Evolutionary conservation across 495 filamentous ascomycete species (phyloP).

Genomic region (Letharia columbiana): DNA sequence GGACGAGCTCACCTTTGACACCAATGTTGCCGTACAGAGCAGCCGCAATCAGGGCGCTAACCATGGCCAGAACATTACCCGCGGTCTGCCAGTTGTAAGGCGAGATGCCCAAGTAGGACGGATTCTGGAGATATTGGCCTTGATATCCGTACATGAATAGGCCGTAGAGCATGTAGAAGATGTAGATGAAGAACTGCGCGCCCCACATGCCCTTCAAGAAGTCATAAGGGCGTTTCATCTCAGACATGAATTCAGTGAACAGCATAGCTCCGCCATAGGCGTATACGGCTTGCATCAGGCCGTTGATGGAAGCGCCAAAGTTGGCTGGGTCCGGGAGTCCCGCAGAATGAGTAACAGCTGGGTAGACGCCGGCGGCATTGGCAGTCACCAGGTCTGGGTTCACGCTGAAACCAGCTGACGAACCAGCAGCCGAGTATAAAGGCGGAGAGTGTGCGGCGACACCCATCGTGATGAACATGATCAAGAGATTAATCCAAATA

Average conservation of each 20-base stretch:
- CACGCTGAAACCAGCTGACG: slow-evolving; percentile 28
- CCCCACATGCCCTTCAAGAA: slow-evolving; percentile 54
- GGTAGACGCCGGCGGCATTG: slow-evolving; percentile 10
- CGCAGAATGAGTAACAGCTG: slow-evolving; percentile 11
- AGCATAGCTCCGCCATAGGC: slow-evolving; percentile 54
- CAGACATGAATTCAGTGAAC: slow-evolving; percentile 58
- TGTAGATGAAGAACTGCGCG: slow-evolving; percentile 51
- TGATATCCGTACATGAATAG: slow-evolving; percentile 49
- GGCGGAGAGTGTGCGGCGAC: slow-evolving; percentile 38
- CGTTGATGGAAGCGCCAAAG: slow-evolving; percentile 35
- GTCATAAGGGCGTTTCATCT: slow-evolving; percentile 55
- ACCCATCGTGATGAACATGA: slow-evolving; percentile 42
- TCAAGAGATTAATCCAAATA: slow-evolving; percentile 47
- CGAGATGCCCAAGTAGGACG: slow-evolving; percentile 47
- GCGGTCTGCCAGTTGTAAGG: slow-evolving; percentile 46
- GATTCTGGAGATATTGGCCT: slow-evolving; percentile 48
- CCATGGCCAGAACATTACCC: slow-evolving; percentile 46
- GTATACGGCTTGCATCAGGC: slow-evolving; percentile 50
- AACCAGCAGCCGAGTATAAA: slow-evolving; percentile 34
- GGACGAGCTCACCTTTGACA: slow-evolving; percentile 11
- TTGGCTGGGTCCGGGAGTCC: slow-evolving; percentile 16
- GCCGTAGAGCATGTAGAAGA: slow-evolving; percentile 48
- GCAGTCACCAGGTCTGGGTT: slow-evolving; percentile 15
- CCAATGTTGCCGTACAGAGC: slow-evolving; percentile 58
- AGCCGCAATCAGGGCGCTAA: slow-evolving; percentile 47